These are phyloP conservation scores for Ceratocystis huliohia DNA, from an alignment of 2,329 filamentous ascomycete species.

Conservation along the genomic window DNA sequence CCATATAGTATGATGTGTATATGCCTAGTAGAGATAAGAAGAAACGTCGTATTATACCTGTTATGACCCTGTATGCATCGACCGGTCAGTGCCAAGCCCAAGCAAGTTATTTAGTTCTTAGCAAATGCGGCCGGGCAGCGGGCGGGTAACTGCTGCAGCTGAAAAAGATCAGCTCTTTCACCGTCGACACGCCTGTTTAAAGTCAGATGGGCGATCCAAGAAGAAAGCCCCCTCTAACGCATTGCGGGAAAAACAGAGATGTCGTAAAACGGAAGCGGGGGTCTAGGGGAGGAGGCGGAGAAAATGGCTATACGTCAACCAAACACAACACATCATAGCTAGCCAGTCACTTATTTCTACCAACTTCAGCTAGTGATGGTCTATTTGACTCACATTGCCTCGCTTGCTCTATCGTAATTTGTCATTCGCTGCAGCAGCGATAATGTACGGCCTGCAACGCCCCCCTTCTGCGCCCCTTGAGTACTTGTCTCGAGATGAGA, in stretches of 20 bases:
- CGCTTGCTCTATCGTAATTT: slow-evolving; percentile 2
- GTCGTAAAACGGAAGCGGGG: not conserved
- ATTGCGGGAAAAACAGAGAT: not conserved
- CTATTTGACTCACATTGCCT: not conserved
- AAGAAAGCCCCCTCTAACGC: no score
- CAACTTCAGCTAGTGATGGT: not conserved
- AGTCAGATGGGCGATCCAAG: no score
- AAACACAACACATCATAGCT: not conserved
- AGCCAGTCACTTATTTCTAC: not conserved
- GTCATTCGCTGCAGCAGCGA: not conserved
- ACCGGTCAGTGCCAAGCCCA: not conserved
- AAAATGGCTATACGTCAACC: not conserved
- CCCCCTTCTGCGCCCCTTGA: no score
- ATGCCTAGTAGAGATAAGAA: not conserved
- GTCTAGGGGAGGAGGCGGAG: not conserved
- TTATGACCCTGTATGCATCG: not conserved
- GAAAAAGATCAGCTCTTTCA: not conserved
- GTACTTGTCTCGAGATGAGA: not conserved
- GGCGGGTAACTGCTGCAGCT: slow-evolving; percentile 2
- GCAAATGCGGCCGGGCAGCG: not conserved
- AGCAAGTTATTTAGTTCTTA: not conserved
- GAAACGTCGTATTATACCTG: not conserved
- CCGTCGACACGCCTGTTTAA: not conserved
- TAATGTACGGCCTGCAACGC: not conserved
- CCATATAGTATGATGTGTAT: no score